Conservation (phyloP, 2,329 filamentous ascomycete species). For the Talaromyces rugulosus region DNA sequence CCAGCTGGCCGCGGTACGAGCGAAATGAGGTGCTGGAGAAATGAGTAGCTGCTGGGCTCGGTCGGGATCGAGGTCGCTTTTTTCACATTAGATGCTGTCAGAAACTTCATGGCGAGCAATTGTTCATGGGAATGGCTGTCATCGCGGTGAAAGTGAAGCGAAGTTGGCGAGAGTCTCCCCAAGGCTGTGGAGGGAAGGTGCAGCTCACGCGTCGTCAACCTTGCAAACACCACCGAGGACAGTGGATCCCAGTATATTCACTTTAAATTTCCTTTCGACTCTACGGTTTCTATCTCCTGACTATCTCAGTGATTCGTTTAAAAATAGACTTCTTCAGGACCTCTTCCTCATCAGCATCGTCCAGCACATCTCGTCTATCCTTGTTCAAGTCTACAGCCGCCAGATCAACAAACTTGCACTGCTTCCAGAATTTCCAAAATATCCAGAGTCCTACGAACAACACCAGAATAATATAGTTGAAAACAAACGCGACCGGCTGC, state of each 20-base stretch:
- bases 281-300: background rate
- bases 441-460: slow-evolving; percentile 6
- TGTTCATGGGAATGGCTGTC: too few species aligned
- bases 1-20: too few species aligned
- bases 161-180: too few species aligned
- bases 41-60: too few species aligned
- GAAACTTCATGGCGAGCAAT: too few species aligned
- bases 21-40: too few species aligned
- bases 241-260: background rate
- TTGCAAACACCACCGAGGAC: background rate
- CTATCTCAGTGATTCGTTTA: background rate
- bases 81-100: too few species aligned
- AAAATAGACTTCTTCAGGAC: background rate
- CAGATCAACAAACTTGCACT: slow-evolving; percentile 6
- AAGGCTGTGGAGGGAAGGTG: too few species aligned
- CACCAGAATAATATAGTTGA: slow-evolving; percentile 12
- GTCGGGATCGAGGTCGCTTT: too few species aligned
- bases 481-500: slow-evolving; percentile 11
- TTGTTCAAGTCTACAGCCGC: slow-evolving; percentile 5
- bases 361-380: slow-evolving; percentile 3
- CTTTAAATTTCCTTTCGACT: background rate
- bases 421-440: slow-evolving; percentile 8
- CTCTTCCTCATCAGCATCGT: background rate
- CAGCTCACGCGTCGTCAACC: background rate
- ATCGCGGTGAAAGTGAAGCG: too few species aligned